Percentiles rank a stretch among this genome's conserved stretches.
Evolutionary conservation across 176 grass and related monocot species (phyloP).

Genomic region (Aegilops sharonensis): DNA sequence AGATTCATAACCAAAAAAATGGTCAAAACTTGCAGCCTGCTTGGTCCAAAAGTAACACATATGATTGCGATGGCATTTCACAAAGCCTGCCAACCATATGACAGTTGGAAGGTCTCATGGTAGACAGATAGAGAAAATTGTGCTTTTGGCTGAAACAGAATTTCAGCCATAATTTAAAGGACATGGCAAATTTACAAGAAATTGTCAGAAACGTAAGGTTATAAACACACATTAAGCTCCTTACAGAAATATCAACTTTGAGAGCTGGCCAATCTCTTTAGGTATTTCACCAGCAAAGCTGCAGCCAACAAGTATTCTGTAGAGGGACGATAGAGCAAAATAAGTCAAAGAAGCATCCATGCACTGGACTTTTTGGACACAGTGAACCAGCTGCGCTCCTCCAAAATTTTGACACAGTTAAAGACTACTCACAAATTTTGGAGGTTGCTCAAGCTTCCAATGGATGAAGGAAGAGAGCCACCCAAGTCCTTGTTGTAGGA

Average conservation of each 20-base stretch:
- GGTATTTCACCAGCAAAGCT: constrained; percentile 83
- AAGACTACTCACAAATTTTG: constrained; percentile 45
- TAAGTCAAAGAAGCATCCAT: not conserved
- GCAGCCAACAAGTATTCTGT: constrained; percentile 80
- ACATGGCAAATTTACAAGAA: not conserved
- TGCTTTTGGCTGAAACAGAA: not conserved
- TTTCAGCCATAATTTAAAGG: not conserved
- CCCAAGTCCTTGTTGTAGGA: constrained; percentile 69
- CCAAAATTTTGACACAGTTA: not conserved
- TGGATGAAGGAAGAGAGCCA: constrained; percentile 53
- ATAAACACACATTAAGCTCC: not conserved
- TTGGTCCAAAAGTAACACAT: not conserved
- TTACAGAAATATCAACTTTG: constrained; percentile 70
- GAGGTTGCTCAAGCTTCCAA: constrained; percentile 68
- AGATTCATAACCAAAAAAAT: not conserved
- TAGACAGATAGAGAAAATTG: not conserved
- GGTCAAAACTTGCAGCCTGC: not conserved
- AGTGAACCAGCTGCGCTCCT: too few species aligned
- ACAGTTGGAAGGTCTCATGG: not conserved
- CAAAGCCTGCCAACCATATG: not conserved
- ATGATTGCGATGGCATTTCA: not conserved
- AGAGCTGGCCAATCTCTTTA: constrained; percentile 57
- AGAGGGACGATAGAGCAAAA: not conserved
- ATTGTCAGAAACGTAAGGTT: not conserved
- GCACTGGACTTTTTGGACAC: not conserved